phyloP scores from a whole-genome alignment of 1,139 yeast genomes.

The Geotrichum phurueaensis region DNA sequence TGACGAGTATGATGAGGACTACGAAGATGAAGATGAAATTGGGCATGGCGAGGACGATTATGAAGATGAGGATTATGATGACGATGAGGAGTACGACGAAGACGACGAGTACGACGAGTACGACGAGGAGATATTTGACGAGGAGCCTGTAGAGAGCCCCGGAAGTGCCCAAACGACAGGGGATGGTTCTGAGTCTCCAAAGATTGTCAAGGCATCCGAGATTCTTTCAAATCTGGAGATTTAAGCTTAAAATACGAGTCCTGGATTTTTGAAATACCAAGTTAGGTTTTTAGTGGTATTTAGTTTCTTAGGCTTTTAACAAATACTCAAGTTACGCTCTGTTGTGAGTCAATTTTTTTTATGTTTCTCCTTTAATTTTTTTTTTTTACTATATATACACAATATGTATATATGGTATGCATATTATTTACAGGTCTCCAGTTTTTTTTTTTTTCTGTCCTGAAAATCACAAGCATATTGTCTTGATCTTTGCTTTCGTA shows the following conservation, averaged over 20 bases:
- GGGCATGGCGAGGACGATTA: slow-evolving; percentile 16
- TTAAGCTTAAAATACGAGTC: background rate
- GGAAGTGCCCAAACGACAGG: slow-evolving; percentile 12
- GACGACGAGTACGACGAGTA: slow-evolving; percentile 23
- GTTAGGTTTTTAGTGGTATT: too few species aligned
- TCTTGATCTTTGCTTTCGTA: too few species aligned
- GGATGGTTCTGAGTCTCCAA: slow-evolving; percentile 3
- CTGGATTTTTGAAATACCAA: background rate
- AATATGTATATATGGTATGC: too few species aligned
- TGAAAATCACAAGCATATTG: too few species aligned
- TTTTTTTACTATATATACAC: too few species aligned
- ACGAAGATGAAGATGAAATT: slow-evolving; percentile 24
- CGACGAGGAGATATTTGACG: slow-evolving; percentile 23
- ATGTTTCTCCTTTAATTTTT: too few species aligned
- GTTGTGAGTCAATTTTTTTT: too few species aligned
- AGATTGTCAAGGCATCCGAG: slow-evolving; percentile 2
- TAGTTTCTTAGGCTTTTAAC: background rate
- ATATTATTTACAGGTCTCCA: too few species aligned
- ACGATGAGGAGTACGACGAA: slow-evolving; percentile 21
- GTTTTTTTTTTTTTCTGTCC: too few species aligned
- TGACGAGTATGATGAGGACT: slow-evolving; percentile 22
- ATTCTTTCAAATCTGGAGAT: background rate
- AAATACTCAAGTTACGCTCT: too few species aligned
- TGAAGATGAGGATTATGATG: slow-evolving; percentile 17
- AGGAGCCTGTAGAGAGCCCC: slow-evolving; percentile 24